A percentile compares a stretch with the other conserved stretches of the same genome.
Conservation (phyloP, 306 rosid genomes). For the Cucurbita ficifolia region DNA sequence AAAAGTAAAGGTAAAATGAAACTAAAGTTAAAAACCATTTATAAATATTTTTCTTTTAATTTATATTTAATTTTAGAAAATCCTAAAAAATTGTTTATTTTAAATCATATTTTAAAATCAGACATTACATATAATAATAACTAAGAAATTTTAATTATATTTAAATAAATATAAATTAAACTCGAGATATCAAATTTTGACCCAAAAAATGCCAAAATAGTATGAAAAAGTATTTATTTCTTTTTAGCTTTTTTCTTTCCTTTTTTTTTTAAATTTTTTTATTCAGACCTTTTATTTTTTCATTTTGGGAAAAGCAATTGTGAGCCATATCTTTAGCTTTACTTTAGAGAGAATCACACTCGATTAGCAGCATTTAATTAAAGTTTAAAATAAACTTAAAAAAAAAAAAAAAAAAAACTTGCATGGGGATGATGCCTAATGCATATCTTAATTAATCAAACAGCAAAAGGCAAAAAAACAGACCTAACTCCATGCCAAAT, state of each 20-base stretch:
- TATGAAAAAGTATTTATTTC: background rate
- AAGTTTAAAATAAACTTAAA: background rate
- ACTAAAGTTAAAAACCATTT: too few species aligned
- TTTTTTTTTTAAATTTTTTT: too few species aligned
- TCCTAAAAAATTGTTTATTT: background rate
- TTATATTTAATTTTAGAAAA: too few species aligned
- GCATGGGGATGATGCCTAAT: background rate
- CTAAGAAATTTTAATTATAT: too few species aligned
- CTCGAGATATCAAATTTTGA: background rate
- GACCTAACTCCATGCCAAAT: background rate
- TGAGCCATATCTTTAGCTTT: conserved; percentile 1
- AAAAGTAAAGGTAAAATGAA: too few species aligned
- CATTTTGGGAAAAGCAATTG: background rate
- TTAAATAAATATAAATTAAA: too few species aligned
- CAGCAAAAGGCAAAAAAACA: background rate
- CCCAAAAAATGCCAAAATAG: background rate
- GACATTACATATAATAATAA: too few species aligned
- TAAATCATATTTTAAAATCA: background rate
- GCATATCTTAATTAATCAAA: background rate
- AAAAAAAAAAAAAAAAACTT: background rate
- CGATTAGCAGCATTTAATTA: background rate
- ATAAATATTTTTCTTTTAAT: too few species aligned
- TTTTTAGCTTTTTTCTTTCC: background rate
- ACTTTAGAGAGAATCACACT: conserved; percentile 1
- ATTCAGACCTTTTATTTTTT: background rate